These are phyloP conservation scores for Amauroascus niger DNA, from an alignment of 2,329 filamentous ascomycete genomes.

Conservation along the genomic window DNA sequence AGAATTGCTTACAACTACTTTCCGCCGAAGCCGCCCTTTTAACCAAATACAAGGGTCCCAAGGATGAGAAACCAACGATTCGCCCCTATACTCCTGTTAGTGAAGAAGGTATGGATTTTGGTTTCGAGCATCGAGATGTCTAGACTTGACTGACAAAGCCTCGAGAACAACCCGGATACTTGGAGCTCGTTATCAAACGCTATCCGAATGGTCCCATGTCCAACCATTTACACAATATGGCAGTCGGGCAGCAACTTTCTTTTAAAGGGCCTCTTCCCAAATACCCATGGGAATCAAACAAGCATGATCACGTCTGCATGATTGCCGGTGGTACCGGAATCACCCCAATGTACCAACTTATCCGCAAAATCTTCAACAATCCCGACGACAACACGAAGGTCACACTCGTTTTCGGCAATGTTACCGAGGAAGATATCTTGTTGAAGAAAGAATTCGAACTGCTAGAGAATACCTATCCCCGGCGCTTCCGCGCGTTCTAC, in stretches of 20 bases:
- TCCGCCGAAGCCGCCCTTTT: constrained; percentile 56
- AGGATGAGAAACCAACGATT: constrained; percentile 73
- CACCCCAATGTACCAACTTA: constrained; percentile 95
- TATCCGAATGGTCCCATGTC: constrained; percentile 92
- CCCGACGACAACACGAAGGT: constrained; percentile 96
- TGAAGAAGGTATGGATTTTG: constrained; percentile 55
- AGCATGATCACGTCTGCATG: constrained; percentile 64
- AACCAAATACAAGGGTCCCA: constrained; percentile 81
- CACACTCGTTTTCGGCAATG: constrained; percentile 86
- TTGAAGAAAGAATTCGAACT: constrained; percentile 74
- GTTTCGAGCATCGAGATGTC: neutral
- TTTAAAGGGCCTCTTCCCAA: constrained; percentile 96
- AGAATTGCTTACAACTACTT: constrained; percentile 1
- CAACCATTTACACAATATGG: constrained; percentile 73
- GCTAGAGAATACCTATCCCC: constrained; percentile 89
- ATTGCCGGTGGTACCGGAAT: constrained; percentile 94
- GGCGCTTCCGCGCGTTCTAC: constrained; percentile 93
- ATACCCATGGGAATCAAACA: constrained; percentile 81
- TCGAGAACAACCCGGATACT: constrained; percentile 62
- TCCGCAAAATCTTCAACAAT: constrained; percentile 88
- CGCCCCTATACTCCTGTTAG: constrained; percentile 88
- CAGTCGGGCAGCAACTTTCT: constrained; percentile 69
- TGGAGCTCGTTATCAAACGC: constrained; percentile 85
- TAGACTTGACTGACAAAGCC: neutral
- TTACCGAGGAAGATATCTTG: constrained; percentile 81